Base-by-base conservation (phyloP, 805 yeast species). In the Candida maesae region DNA sequence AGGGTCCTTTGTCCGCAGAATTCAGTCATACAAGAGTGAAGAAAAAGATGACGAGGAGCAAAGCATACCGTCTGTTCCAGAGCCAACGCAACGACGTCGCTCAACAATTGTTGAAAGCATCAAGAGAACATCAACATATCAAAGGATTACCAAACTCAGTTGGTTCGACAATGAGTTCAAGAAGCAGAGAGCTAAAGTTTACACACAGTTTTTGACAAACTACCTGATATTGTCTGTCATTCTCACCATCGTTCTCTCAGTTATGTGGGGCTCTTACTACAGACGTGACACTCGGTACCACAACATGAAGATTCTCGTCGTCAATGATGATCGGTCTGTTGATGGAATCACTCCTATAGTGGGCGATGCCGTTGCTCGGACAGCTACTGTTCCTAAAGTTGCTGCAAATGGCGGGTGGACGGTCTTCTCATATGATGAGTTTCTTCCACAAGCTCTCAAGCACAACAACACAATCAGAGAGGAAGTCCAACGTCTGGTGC, bases 401-500 rank as follows among this genome's bases (percentile, higher is more conserved):
- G 38, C 17, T 38, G 39, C 25, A 19, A 46, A 14, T 17, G 65
- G 65, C 19, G 53, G 54, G 14, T 65, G 65, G 64, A 46, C 51
- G 14, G 28, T 56, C 6, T 55, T 45, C 38, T 53, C 53, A 19
- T 39, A 50, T 9, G 38, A 52, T 3, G 45, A 52, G 17, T 61
- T 63, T 41, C 39, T 36, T 11, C 44, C 36, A 13, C 46, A 44
- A 33, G 56, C 58, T 5, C 36, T 38, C 2, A 32, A 44, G 13
- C 41, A 50, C 23, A 37, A 53, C 32, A 46, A 40, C 45, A 46
- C 48, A 10, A 41, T 58, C 17, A 43, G 45, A 31, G 65, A 68
- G 73, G 30, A 50, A 68, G 25, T 61, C 62, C 39, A 65, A 4
- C 69, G 74, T 48, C 60, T 63, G 35, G 68, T 81, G 4, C 76